Percentiles rank a stretch among this genome's conserved stretches.
These are phyloP conservation scores for Tolypocladium capitatum DNA, from an alignment of 2,329 filamentous ascomycete genomes.

Conservation along the genomic window DNA sequence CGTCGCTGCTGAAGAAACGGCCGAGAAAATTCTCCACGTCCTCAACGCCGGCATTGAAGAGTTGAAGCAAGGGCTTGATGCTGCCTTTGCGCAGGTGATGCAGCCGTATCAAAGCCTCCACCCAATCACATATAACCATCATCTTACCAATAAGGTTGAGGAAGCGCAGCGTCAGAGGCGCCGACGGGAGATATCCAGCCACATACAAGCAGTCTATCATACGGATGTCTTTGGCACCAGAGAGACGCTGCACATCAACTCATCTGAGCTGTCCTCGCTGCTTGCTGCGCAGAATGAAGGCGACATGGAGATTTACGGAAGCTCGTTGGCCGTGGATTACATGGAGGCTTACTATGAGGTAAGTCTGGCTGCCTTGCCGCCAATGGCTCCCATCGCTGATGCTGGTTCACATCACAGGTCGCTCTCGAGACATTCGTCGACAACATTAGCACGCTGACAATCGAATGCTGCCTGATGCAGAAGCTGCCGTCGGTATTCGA, in stretches of 20 bases:
- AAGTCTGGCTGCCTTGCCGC: background rate
- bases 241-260: background rate
- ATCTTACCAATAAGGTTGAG: constrained; percentile 27
- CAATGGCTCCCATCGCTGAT: background rate
- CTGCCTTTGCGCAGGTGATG: constrained; percentile 31
- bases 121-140: constrained; percentile 40
- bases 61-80: constrained; percentile 15
- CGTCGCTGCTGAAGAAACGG: constrained; percentile 7
- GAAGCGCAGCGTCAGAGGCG: constrained; percentile 9
- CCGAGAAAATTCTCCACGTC: constrained; percentile 4
- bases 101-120: constrained; percentile 26
- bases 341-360: constrained; percentile 29
- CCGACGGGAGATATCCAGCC: background rate
- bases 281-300: background rate
- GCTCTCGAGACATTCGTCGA: constrained; percentile 10
- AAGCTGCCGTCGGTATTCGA: constrained; percentile 9
- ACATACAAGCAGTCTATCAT: constrained; percentile 3
- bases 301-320: constrained; percentile 1
- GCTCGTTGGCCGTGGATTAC: constrained; percentile 16
- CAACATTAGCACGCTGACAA: constrained; percentile 11
- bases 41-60: constrained; percentile 8
- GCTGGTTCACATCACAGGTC: constrained; percentile 3
- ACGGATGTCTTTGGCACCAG: background rate
- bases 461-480: constrained; percentile 10
- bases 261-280: background rate